Evolutionary conservation across 805 yeast genomes (phyloP).

Genomic region (Scheffersomyces spartinae): DNA sequence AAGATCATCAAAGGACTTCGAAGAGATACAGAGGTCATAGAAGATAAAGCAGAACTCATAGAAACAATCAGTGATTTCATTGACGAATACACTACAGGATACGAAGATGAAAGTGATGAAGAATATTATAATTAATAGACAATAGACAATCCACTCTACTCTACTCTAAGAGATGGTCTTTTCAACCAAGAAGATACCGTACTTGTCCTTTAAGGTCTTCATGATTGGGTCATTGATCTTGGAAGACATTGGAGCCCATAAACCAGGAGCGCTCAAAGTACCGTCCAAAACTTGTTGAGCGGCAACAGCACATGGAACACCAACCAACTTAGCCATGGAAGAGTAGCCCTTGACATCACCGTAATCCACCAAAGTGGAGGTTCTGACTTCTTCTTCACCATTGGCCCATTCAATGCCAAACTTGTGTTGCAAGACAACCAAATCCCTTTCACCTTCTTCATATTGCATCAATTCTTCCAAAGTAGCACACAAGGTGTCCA

Average conservation of each 20-base stretch:
- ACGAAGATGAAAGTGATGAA: conserved; percentile 20
- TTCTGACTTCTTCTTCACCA: conserved; percentile 82
- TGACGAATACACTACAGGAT: conserved; percentile 21
- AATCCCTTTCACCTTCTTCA: conserved; percentile 89
- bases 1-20: conserved; percentile 9
- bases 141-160: too few species aligned
- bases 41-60: conserved; percentile 22
- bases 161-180: conserved; percentile 43
- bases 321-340: conserved; percentile 97
- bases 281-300: conserved; percentile 78
- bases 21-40: conserved; percentile 11
- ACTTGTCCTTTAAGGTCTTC: conserved; percentile 82
- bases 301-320: conserved; percentile 98
- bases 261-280: conserved; percentile 64
- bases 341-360: conserved; percentile 87
- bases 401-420: conserved; percentile 96
- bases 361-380: conserved; percentile 89
- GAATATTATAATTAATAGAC: too few species aligned
- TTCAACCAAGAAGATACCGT: conserved; percentile 80
- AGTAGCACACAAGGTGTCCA: conserved; percentile 95
- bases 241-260: conserved; percentile 86
- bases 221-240: conserved; percentile 86
- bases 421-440: conserved; percentile 93
- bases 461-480: conserved; percentile 93
- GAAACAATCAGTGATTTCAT: conserved; percentile 21